These are phyloP conservation scores for Cryphonectria parasitica DNA, from an alignment of 2,329 filamentous ascomycete genomes.

Conservation along the genomic window DNA sequence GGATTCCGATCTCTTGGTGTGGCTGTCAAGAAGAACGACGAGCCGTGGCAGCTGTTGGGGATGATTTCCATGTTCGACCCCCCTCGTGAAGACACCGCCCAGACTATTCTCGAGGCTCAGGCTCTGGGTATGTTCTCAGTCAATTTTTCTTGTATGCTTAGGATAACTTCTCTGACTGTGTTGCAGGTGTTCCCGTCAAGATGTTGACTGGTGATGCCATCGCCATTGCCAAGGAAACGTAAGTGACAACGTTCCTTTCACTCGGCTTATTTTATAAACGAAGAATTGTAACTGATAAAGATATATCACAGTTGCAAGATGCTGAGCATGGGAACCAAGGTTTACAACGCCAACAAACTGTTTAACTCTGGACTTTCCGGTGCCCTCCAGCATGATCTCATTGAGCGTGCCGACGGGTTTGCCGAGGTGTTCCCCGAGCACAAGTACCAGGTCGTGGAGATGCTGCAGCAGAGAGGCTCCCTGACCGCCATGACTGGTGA, in stretches of 20 bases:
- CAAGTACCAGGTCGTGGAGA: constrained; percentile 77
- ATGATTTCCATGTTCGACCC: constrained; percentile 83
- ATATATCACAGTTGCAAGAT: constrained; percentile 66
- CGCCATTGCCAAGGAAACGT: constrained; percentile 76
- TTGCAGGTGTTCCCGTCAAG: constrained; percentile 71
- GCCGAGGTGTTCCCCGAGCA: constrained; percentile 76
- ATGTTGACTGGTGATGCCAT: constrained; percentile 83
- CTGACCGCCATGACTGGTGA: constrained; percentile 78
- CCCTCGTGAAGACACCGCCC: constrained; percentile 76
- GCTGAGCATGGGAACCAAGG: constrained; percentile 77
- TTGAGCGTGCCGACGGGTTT: constrained; percentile 74
- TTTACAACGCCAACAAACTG: constrained; percentile 78
- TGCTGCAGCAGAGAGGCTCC: constrained; percentile 71
- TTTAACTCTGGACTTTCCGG: constrained; percentile 76
- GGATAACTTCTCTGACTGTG: not conserved
- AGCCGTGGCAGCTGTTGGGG: constrained; percentile 69
- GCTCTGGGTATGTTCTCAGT: constrained; percentile 20
- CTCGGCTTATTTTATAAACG: not conserved
- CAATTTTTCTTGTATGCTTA: not conserved
- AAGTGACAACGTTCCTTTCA: not conserved
- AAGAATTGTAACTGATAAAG: not conserved
- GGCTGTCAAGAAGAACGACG: constrained; percentile 51
- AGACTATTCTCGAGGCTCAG: constrained; percentile 72
- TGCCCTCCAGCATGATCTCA: constrained; percentile 74
- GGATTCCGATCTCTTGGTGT: constrained; percentile 82